A percentile compares a stretch with the other conserved stretches of the same genome.
Conservation (phyloP, 2,329 filamentous ascomycete species). For the Shiraia bambusicola region DNA sequence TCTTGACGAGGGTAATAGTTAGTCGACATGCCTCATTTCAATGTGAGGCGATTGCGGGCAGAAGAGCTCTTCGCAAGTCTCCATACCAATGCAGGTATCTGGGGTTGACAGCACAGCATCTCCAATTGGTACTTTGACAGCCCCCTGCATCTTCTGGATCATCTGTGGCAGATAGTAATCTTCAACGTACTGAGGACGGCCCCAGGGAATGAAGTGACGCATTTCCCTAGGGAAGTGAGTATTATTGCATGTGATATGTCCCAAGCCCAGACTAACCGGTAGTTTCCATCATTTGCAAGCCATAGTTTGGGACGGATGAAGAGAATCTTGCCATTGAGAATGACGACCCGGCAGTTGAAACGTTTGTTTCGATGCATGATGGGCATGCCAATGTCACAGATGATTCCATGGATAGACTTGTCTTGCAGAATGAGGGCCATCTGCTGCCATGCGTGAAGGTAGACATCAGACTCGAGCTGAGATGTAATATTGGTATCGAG, state of each 20-base stretch:
- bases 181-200: conserved; percentile 56
- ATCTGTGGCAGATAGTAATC: conserved; percentile 58
- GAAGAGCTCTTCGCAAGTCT: conserved; percentile 61
- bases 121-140: conserved; percentile 64
- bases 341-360: conserved; percentile 66
- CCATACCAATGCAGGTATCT: conserved; percentile 64
- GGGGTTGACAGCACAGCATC: conserved; percentile 64
- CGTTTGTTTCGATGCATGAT: conserved; percentile 62
- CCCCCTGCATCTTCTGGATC: conserved; percentile 50
- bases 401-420: conserved; percentile 62
- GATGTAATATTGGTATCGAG: background rate
- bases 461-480: conserved; percentile 2
- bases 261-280: conserved; percentile 6
- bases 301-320: conserved; percentile 72
- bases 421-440: conserved; percentile 63
- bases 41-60: conserved; percentile 1
- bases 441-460: conserved; percentile 54
- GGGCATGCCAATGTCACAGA: conserved; percentile 31
- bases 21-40: conserved; percentile 9
- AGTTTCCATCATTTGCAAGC: conserved; percentile 69
- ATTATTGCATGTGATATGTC: background rate
- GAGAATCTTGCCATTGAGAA: conserved; percentile 66
- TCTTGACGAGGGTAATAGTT: no score
- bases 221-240: conserved; percentile 39
- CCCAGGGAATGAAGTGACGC: conserved; percentile 41